These are phyloP conservation scores for Raphidocelis subcapitata DNA, from an alignment of 139 green algal genomes.

Conservation along the genomic window DNA sequence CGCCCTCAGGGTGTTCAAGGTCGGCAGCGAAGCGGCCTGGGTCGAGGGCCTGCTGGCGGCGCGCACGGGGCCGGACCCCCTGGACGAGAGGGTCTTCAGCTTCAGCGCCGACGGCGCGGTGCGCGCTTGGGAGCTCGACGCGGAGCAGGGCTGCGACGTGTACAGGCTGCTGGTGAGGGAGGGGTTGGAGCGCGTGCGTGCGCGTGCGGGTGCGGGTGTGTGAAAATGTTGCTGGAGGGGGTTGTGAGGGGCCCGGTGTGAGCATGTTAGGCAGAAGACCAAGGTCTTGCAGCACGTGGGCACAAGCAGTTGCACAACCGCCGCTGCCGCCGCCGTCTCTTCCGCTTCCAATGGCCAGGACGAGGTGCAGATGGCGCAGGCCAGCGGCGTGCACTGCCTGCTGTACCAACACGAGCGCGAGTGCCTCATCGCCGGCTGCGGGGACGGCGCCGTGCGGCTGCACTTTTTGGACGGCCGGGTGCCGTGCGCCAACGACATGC, in stretches of 20 bases:
- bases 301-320: too few species aligned
- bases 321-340: too few species aligned
- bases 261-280: too few species aligned
- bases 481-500: conserved; percentile 36
- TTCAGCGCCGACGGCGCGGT: conserved; percentile 36
- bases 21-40: conserved; percentile 57
- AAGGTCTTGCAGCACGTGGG: too few species aligned
- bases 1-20: conserved; percentile 56
- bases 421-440: conserved; percentile 55
- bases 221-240: conserved; percentile 17
- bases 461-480: conserved; percentile 45
- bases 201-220: not conserved
- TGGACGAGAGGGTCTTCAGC: conserved; percentile 25
- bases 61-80: conserved; percentile 11
- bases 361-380: conserved; percentile 40
- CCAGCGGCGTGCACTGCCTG: conserved; percentile 57
- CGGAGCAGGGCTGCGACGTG: conserved; percentile 68
- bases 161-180: conserved; percentile 50
- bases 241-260: too few species aligned
- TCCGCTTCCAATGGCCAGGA: too few species aligned
- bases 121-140: conserved; percentile 59
- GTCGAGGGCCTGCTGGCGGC: conserved; percentile 60
- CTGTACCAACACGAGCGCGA: conserved; percentile 46
- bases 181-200: too few species aligned
- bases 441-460: conserved; percentile 59